Base-by-base conservation (phyloP, 2,329 filamentous ascomycete species). In the Delphinella strobiligena region DNA sequence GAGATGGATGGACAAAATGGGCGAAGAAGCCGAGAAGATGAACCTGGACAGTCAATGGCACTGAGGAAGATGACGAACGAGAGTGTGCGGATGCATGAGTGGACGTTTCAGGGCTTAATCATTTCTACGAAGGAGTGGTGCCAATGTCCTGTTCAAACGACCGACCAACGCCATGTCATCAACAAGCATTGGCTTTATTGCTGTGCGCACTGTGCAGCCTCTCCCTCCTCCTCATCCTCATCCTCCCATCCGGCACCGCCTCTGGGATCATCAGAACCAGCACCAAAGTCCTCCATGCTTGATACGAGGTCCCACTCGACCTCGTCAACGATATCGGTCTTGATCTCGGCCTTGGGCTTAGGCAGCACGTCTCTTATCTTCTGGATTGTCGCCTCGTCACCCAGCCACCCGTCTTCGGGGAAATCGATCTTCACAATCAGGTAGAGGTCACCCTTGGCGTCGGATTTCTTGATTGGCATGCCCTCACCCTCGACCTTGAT, bases 401-500 rank as follows among this genome's bases (percentile, higher is more conserved):
- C 62, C 42, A 88, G 67, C 86, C 87, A 96, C 18, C 78, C 82
- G 51, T 89, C 78, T 51, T 88, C 78, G 2, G 91, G 91, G 66
- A 96, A 96, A 40, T 85, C 74, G 46, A 98, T 74, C 52, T 91
- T 80, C 47, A 95, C 80, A 29, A 82, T 67, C 31, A 98, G 69
- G 61, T 89, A 98, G 14, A 98, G 67, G 54, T 96, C 87, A 32
- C 91, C 91, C 56, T 78, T 86, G 4, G 66, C 55, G 30, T 98
- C 91, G 47, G 80, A 84, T 42, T 80, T 78, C 71, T 95, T 95
- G 51, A 80, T 62, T 2, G 91, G 91, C 91, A 98, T 98, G 44
- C 91, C 91, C 65, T 98, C 91, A 18, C 86, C 87, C 2, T 71
- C 62, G 1, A 98, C 68, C 67, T 87, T 94, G 51, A 98, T 71